Evolutionary conservation across 164 flowering plant species (phyloP), one percentile per base, ranked within the genome.

Genomic region (Sextonia rubra): DNA sequence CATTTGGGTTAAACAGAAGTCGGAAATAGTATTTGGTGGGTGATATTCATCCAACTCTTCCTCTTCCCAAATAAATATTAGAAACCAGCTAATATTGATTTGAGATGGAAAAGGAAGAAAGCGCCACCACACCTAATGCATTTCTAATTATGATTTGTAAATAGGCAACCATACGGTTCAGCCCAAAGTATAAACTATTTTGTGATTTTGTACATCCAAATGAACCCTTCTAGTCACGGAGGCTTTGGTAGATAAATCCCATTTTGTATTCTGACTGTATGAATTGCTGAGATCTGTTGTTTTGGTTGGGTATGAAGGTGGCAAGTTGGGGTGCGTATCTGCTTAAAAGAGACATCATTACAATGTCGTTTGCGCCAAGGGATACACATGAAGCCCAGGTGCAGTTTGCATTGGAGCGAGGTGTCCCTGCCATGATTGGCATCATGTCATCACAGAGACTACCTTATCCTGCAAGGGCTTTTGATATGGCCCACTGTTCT

Each of bases 351-450:
- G 84, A 93, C 75, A 86, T 93, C 25, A 11, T 89, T 44, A 82
- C 97, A 8, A 95, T 93, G 99, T 95, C 99, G 20, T 91, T 95
- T 83, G 99, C 98, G 20, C 99, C 98, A 63, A 87, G 98, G 68
- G 99, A 95, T 74, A 91, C 98, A 62, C 99, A 93, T 66, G 99
- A 93, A 84, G 99, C 99, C 32, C 99, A 95, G 76, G 98, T 95
- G n/a, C 93, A 91, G 78, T 95, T 95, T 77, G 99, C 99, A 27
- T 65, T 95, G 71, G 98, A 95, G 78, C 83, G 99, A 17, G 98
- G 99, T 65, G 98, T 95, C 79, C 99, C 99, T 58, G 99, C 99
- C 17, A 93, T 95, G 92, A 90, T 95, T 55, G 97, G 96, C 2
- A 74, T 95, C 65, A 82, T 95, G 92, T 88, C 89, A 65, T 83